Evolutionary conservation across 768 basidiomycete species (phyloP).

Genomic region (Boletus tomentosulus): DNA sequence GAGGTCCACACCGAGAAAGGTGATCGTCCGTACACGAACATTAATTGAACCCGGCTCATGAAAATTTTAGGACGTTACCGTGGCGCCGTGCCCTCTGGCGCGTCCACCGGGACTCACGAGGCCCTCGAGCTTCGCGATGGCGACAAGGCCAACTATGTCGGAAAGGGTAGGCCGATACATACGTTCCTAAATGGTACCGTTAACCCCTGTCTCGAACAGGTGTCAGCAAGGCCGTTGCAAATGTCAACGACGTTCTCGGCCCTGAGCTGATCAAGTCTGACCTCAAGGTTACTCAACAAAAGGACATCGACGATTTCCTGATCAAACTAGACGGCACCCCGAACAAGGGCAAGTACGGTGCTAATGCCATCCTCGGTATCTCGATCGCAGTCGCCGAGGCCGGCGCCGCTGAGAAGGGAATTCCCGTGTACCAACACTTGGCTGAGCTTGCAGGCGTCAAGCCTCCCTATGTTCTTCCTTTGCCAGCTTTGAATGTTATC

Average conservation of each 20-base stretch:
- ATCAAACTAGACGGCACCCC: conserved; percentile 96
- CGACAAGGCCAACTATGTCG: conserved; percentile 88
- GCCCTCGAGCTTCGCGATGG: conserved; percentile 98
- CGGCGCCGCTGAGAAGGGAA: conserved; percentile 89
- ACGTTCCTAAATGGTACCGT: background rate
- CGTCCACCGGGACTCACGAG: conserved; percentile 97
- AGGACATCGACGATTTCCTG: conserved; percentile 95
- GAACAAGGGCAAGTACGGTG: conserved; percentile 99
- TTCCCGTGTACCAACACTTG: conserved; percentile 95
- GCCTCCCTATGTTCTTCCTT: conserved; percentile 87
- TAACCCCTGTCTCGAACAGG: conserved; percentile 43
- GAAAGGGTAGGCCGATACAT: conserved; percentile 67
- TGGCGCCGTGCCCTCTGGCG: conserved; percentile 94
- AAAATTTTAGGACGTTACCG: conserved; percentile 75
- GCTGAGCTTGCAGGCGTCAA: conserved; percentile 95
- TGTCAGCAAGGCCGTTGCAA: conserved; percentile 88
- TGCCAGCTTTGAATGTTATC: conserved; percentile 97
- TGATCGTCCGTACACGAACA: conserved; percentile 29
- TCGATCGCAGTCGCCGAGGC: conserved; percentile 94
- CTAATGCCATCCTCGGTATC: conserved; percentile 98
- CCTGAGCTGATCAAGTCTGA: conserved; percentile 83
- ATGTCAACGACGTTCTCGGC: conserved; percentile 90
- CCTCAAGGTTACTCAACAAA: conserved; percentile 84
- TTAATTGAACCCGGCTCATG: conserved; percentile 9
- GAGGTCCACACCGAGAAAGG: conserved; percentile 87